Percentiles rank a stretch among this genome's conserved stretches.
Evolutionary conservation across 306 rosid genomes (phyloP).

Genomic region (Sicyos baderoa): DNA sequence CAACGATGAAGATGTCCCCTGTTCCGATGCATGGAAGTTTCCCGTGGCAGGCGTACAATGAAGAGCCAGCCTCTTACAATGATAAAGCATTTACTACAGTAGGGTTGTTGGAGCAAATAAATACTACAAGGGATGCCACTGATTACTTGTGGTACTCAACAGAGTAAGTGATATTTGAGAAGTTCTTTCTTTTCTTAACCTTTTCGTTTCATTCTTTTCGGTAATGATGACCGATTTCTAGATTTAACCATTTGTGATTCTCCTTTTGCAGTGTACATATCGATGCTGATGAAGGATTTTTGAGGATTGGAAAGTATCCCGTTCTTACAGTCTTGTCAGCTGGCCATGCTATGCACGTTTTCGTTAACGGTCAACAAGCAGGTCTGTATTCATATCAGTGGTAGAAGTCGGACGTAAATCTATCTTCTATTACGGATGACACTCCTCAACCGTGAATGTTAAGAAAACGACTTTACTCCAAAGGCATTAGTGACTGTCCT

Average conservation of each 20-base stretch:
- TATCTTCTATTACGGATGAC: neutral
- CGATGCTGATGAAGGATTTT: constrained; percentile 58
- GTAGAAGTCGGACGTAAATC: neutral
- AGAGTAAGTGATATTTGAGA: constrained; percentile 59
- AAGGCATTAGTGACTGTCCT: neutral
- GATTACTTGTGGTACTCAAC: constrained; percentile 97
- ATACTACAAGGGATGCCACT: constrained; percentile 80
- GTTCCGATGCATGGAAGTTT: constrained; percentile 82
- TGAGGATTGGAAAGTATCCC: constrained; percentile 62
- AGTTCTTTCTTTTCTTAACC: neutral
- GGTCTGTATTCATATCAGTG: constrained; percentile 34
- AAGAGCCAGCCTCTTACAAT: constrained; percentile 57
- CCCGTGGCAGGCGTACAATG: constrained; percentile 76
- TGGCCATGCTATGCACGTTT: constrained; percentile 95
- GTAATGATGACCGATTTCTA: constrained; percentile 3
- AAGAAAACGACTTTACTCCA: neutral
- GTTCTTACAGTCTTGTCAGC: constrained; percentile 72
- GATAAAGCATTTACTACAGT: constrained; percentile 59
- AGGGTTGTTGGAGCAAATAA: constrained; percentile 88
- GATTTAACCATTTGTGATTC: constrained; percentile 11
- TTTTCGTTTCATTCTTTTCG: neutral
- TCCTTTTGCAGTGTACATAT: constrained; percentile 55
- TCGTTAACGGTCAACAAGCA: constrained; percentile 63
- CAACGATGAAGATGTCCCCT: constrained; percentile 77
- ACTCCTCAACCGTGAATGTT: neutral